A percentile compares a stretch with the other conserved stretches of the same genome.
phyloP scores from a whole-genome alignment of 306 rosid species.

The Cucurbita argyrosperma region DNA sequence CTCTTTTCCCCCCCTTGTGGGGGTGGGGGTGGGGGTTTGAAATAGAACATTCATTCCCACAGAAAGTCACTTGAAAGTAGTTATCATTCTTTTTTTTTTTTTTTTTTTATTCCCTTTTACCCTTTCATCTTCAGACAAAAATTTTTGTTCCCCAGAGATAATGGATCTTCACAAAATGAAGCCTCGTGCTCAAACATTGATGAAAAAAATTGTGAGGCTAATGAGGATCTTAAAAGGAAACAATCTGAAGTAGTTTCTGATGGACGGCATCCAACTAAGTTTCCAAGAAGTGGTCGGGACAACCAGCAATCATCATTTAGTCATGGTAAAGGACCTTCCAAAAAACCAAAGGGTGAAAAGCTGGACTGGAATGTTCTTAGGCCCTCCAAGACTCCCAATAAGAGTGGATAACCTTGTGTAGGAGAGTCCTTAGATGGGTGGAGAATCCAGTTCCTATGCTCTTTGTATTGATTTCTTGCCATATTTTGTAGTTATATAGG shows the following conservation, averaged over 20 bases:
- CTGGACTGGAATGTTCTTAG: slow-evolving; percentile 64
- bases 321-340: slow-evolving; percentile 39
- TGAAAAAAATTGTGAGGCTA: slow-evolving; percentile 11
- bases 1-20: background rate
- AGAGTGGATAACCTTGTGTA: slow-evolving; percentile 22
- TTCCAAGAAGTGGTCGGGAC: slow-evolving; percentile 31
- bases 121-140: background rate
- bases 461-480: background rate
- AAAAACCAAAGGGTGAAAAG: slow-evolving; percentile 49
- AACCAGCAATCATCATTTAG: slow-evolving; percentile 16
- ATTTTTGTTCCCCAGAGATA: slow-evolving; percentile 37
- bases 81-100: background rate
- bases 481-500: background rate
- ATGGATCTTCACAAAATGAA: slow-evolving; percentile 26
- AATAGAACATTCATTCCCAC: background rate
- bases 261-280: slow-evolving; percentile 30
- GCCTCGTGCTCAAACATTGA: slow-evolving; percentile 16
- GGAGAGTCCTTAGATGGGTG: slow-evolving; percentile 5
- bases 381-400: slow-evolving; percentile 34
- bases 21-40: background rate
- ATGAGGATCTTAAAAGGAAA: slow-evolving; percentile 51
- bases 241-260: slow-evolving; percentile 30
- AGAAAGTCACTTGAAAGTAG: background rate
- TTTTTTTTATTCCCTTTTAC: background rate
- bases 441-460: background rate